Base-by-base conservation (phyloP, 129 eudicot species). In the Cynara cardunculus region DNA sequence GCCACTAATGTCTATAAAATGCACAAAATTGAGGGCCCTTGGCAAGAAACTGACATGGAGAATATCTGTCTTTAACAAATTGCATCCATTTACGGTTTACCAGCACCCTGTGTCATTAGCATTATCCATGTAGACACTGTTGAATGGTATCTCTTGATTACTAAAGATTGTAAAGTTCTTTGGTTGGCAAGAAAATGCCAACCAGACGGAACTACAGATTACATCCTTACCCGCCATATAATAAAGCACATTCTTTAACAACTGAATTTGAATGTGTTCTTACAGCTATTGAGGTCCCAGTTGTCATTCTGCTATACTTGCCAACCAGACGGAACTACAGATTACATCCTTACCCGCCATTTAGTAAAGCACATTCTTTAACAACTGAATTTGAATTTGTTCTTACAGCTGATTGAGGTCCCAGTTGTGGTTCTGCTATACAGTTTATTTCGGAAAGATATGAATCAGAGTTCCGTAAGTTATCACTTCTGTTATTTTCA, bases 201-300 rank as follows among this genome's bases (percentile, higher is more conserved):
- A 10, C 53, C 53, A 41, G 12, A 41, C 3, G 53, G 53, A 12
- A 39, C 46, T 8, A 39, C 14, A 39, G 2, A 8, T n/a, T n/a
- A n/a, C n/a, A 39, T 39, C 46, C 14, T 8, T 39, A 39, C 46
- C 46, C 14, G 46, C 1, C 46, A 39, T 39, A 11, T 44, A 44
- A 19, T 14, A 53, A 53, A 53, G 62, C 22, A 53, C 22, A 21
- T 61, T 21, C 1, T 19, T n/a, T 70, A 10, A 46, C 32, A 30
- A 22, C 61, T 34, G 70, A 73, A 78, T 78, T 44, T 79, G 70
- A 72, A 66, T 72, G 18, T 75, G 62, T 39, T 80, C n/a, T 70
- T 85, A 73, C 90, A 94, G 98, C 81, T 80, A 76, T 88, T 77
- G 83, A 84, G 78, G 89, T 88, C 65, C 87, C 88, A 34, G 83